Evolutionary conservation across 495 filamentous ascomycete species (phyloP), one percentile per base, ranked within the genome.

Genomic region (Evansstolkia leycettana): DNA sequence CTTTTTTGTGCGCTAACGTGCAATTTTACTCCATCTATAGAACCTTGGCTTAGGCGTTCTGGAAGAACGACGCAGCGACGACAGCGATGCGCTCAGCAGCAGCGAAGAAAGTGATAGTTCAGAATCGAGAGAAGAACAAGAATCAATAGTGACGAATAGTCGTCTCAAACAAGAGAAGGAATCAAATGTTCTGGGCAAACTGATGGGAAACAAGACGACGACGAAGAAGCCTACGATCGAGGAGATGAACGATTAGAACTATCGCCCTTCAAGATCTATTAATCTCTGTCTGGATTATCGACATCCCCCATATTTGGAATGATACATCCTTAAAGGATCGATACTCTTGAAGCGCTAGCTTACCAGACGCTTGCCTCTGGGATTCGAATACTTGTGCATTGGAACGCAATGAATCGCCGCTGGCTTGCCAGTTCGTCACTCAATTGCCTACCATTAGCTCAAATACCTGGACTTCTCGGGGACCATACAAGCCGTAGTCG

Each of bases 11-110:
- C 2, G 11, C 7, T 31, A 6, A n/a, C 37, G 14, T 2, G n/a
- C 16, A 14, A 18, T 28, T 35, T 32, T 31, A 42, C 31, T 32
- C 19, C 17, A 17, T 34, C 11, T 14, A 5, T 36, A 67, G 63
- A 64, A 73, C 38, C 50, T 73, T 14, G 69, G 69, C 0, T 43
- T 73, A 7, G 69, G 69, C 2, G 69, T 73, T 5, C 42, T 73
- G 14, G 64, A 71, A 46, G 62, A 72, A 39, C 65, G 62, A 32
- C 52, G 43, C 16, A 44, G 42, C 9, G 47, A 37, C 14, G 51
- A 46, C 27, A 40, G 51, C 3, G 37, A 47, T 17, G 4, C 17
- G n/a, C 7, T 30, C 27, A 20, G 27, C 27, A 31, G 23, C 24
- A 37, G 26, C 24, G 28, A 31, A 29, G 14, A 29, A 5, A 29